Conservation (phyloP, 768 basidiomycete genomes). For the Boletus insuetus region DNA sequence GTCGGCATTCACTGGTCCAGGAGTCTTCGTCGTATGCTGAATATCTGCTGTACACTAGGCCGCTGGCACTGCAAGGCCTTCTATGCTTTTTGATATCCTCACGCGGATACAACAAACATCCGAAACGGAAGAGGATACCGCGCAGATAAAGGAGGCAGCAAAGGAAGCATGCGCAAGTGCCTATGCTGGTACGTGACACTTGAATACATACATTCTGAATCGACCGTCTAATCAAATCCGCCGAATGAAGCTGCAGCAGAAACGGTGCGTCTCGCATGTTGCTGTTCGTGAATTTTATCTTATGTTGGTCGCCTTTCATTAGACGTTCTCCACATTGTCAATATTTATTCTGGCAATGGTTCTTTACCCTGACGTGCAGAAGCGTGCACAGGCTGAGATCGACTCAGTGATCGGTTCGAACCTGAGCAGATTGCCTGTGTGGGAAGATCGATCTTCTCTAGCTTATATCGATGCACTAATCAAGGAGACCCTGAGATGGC, state of each 20-base stretch:
- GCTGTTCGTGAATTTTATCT: background rate
- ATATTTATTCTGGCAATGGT: conserved; percentile 13
- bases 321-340: conserved; percentile 5
- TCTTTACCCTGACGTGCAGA: conserved; percentile 15
- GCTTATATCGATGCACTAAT: conserved; percentile 11
- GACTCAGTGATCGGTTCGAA: conserved; percentile 7
- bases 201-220: background rate
- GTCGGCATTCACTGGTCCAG: too few relatives aligned
- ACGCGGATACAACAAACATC: background rate
- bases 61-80: too few relatives aligned
- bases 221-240: background rate
- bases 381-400: conserved; percentile 13
- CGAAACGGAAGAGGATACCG: background rate
- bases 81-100: background rate
- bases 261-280: background rate
- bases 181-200: conserved; percentile 9
- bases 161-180: conserved; percentile 9
- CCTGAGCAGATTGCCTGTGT: conserved; percentile 11
- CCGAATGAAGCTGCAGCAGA: conserved; percentile 10
- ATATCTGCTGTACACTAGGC: too few relatives aligned
- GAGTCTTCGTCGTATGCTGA: too few relatives aligned
- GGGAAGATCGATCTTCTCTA: conserved; percentile 11
- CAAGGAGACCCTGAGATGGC: conserved; percentile 11
- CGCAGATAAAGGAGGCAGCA: background rate
- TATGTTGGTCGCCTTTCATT: background rate